phyloP scores from a whole-genome alignment of 306 rosid species.

The Begonia masoniana region DNA sequence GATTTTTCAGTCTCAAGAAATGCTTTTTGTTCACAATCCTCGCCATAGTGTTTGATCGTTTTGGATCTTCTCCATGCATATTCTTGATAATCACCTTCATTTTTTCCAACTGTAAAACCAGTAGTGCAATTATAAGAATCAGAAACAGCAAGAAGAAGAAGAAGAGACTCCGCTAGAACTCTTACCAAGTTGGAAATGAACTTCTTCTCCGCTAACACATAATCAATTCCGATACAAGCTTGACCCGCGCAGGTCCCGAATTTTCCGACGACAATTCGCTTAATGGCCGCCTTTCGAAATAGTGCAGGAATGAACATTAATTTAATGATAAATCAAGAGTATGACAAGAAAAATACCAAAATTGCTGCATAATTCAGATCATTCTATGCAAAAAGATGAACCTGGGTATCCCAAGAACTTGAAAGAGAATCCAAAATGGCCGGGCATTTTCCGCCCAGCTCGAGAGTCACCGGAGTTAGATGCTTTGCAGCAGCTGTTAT shows the following conservation, averaged over 20 bases:
- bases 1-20: constrained; percentile 32
- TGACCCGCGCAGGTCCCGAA: constrained; percentile 72
- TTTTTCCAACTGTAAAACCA: constrained; percentile 22
- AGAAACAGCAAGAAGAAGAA: background rate
- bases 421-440: background rate
- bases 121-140: background rate
- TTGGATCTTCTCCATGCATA: constrained; percentile 48
- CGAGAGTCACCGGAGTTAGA: constrained; percentile 61
- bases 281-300: constrained; percentile 30
- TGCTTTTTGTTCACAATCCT: constrained; percentile 42
- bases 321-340: background rate
- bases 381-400: background rate
- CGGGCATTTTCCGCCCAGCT: constrained; percentile 43
- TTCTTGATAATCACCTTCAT: constrained; percentile 33
- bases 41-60: constrained; percentile 24
- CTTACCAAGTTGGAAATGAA: constrained; percentile 39
- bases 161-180: background rate
- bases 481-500: constrained; percentile 54
- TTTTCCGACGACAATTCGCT: constrained; percentile 42
- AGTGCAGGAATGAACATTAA: no score
- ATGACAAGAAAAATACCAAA: background rate
- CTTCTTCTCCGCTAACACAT: constrained; percentile 41
- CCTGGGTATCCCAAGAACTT: background rate
- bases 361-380: background rate
- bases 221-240: constrained; percentile 66